A percentile compares a stretch with the other conserved stretches of the same genome.
phyloP scores from a whole-genome alignment of 495 filamentous ascomycete species.

The Schizothecium vesticola region DNA sequence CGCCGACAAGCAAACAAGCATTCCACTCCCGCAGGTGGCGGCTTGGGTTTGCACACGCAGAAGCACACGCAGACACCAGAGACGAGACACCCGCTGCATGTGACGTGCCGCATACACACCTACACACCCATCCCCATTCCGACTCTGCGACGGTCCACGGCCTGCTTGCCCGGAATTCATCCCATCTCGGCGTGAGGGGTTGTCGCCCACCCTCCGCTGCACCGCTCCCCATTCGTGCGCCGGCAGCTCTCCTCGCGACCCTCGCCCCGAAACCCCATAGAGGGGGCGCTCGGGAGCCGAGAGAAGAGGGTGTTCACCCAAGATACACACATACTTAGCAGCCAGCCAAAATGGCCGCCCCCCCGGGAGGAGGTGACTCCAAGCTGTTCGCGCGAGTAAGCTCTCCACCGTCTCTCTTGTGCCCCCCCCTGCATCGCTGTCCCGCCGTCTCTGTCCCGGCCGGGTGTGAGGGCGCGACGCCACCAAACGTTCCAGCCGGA shows the following conservation, averaged over 20 bases:
- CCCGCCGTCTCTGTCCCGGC: background rate
- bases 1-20: background rate
- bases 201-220: slow-evolving; percentile 1
- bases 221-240: background rate
- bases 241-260: background rate
- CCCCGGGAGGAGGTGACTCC: slow-evolving; percentile 80
- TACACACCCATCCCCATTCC: background rate
- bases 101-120: slow-evolving; percentile 5
- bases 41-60: slow-evolving; percentile 1
- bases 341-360: slow-evolving; percentile 57
- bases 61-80: background rate
- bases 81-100: slow-evolving; percentile 4
- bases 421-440: background rate
- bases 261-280: background rate
- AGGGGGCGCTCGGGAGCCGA: background rate
- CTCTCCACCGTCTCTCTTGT: slow-evolving; percentile 25
- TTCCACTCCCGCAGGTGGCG: background rate
- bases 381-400: slow-evolving; percentile 99
- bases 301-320: background rate
- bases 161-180: background rate
- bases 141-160: background rate
- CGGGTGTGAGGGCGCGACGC: background rate
- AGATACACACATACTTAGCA: background rate
- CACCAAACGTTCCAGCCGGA: background rate
- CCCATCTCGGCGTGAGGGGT: slow-evolving; percentile 18